Evolutionary conservation across 164 flowering plant genomes (phyloP).

Genomic region (Vitis amurensis): DNA sequence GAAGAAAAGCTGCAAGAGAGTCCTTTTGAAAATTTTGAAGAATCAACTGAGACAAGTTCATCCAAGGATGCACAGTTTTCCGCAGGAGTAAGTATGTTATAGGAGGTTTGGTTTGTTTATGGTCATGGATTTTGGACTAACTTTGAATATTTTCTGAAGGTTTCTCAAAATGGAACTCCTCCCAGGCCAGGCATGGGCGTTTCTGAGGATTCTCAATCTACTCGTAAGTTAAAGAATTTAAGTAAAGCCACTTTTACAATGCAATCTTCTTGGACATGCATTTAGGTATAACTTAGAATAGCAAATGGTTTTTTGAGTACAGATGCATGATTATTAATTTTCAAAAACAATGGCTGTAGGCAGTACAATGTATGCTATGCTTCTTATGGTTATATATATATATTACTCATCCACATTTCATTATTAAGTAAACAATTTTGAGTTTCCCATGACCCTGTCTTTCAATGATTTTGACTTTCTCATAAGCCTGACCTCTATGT

Average conservation of each 20-base stretch:
- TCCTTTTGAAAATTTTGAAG: conserved; percentile 47
- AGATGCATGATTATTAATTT: no score
- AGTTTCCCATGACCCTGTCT: no score
- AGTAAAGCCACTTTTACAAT: no score
- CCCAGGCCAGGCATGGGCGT: conserved; percentile 24
- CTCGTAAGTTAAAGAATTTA: conserved; percentile 35
- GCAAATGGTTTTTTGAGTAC: no score
- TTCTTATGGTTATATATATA: background rate
- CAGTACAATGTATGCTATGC: background rate
- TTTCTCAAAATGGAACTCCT: conserved; percentile 68
- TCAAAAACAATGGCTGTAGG: no score
- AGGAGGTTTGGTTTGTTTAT: background rate
- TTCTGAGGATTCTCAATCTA: conserved; percentile 39
- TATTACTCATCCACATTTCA: no score
- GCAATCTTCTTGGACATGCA: no score
- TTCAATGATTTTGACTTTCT: no score
- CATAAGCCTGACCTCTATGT: no score
- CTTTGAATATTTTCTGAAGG: conserved; percentile 36
- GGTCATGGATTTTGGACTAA: no score
- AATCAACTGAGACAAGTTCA: conserved; percentile 35
- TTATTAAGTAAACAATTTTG: no score
- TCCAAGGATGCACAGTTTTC: conserved; percentile 36
- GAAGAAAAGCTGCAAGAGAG: conserved; percentile 58
- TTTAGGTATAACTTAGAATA: no score
- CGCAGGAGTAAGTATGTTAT: conserved; percentile 43